Percentiles rank a stretch among this genome's conserved stretches.
phyloP scores from a whole-genome alignment of 352 stramenopile genomes.

The Pythium rhizo-oryzae region DNA sequence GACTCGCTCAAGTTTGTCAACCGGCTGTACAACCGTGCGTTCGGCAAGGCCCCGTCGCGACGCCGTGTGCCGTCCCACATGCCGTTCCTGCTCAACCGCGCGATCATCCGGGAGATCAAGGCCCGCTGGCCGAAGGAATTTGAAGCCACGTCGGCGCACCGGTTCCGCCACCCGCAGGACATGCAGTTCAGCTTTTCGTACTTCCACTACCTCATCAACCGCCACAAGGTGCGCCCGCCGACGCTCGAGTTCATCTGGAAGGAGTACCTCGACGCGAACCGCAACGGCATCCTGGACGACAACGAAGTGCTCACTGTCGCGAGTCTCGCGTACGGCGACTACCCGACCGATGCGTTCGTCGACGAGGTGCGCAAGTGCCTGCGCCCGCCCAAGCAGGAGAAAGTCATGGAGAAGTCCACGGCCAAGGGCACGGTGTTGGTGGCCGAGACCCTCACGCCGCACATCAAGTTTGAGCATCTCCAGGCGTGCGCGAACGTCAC shows the following conservation, averaged over 20 bases:
- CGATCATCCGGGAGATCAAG: constrained; percentile 91
- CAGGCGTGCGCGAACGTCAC: constrained; percentile 50
- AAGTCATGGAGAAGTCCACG: constrained; percentile 65
- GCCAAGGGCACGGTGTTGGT: constrained; percentile 62
- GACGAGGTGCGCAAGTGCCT: constrained; percentile 68
- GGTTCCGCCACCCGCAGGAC: constrained; percentile 91
- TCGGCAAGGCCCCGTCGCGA: constrained; percentile 71
- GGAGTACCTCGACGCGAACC: constrained; percentile 91
- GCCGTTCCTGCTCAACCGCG: constrained; percentile 92
- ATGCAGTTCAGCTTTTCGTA: constrained; percentile 97
- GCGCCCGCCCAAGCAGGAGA: constrained; percentile 69
- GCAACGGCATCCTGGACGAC: constrained; percentile 88
- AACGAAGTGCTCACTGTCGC: constrained; percentile 92
- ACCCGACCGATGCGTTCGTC: constrained; percentile 70
- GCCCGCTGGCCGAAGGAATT: constrained; percentile 69
- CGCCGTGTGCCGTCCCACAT: constrained; percentile 94
- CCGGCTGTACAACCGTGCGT: constrained; percentile 89
- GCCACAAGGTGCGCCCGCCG: constrained; percentile 73
- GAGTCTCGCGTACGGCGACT: constrained; percentile 76
- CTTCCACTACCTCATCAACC: constrained; percentile 94
- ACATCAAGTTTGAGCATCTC: constrained; percentile 71
- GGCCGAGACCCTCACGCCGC: constrained; percentile 71
- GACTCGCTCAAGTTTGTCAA: constrained; percentile 93
- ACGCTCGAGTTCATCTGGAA: constrained; percentile 82
- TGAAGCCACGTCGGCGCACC: constrained; percentile 80